Evolutionary conservation across 2,329 filamentous ascomycete species (phyloP), one percentile per base, ranked within the genome.

Genomic region (Scedosporium dehoogii): DNA sequence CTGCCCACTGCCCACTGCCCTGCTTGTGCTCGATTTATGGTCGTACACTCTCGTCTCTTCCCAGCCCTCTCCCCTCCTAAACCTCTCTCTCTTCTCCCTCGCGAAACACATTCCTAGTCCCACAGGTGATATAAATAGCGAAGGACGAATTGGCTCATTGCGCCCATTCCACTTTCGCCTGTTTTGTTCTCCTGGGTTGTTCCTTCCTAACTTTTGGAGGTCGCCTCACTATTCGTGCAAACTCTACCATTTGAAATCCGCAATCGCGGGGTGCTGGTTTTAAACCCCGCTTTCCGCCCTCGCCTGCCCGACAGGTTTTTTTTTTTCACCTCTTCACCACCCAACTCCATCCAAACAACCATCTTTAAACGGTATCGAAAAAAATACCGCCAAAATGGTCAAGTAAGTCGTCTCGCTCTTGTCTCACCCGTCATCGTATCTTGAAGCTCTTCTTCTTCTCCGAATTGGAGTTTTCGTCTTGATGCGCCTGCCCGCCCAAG

Each of bases 381-480:
- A 76, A 78, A 89, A 85, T 77, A 90, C 92, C 90, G 91, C 83
- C 89, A 97, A 92, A 79, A 99, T 99, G 94, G 94, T 99, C 79
- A 97, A 97, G 92, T 97, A 89, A 89, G 92, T 93, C 62, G 56
- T 60, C 62, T 63, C 59, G 16, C 41, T 41, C 59, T 14, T 27
- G 12, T 65, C 48, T 41, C 14, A 16, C 14, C 33, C 27, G 6
- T 23, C 14, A 23, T 56, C 14, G 21, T 3, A 56, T 56, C 53
- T 29, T 14, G 25, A 25, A 48, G 58, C 53, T 63, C 57, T n/a
- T 63, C 53, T 33, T 25, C 21, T 53, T 58, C 6, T 9, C 55
- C 10, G 16, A 23, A n/a, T 27, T n/a, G 10, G 53, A 27, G 23
- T 57, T 27, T 57, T 38, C 16, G 29, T 27, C 23, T 38, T 12